Evolutionary conservation across 202 grass and related monocot genomes (phyloP), one percentile per base, ranked within the genome.

Genomic region (Saccharum hybrid): DNA sequence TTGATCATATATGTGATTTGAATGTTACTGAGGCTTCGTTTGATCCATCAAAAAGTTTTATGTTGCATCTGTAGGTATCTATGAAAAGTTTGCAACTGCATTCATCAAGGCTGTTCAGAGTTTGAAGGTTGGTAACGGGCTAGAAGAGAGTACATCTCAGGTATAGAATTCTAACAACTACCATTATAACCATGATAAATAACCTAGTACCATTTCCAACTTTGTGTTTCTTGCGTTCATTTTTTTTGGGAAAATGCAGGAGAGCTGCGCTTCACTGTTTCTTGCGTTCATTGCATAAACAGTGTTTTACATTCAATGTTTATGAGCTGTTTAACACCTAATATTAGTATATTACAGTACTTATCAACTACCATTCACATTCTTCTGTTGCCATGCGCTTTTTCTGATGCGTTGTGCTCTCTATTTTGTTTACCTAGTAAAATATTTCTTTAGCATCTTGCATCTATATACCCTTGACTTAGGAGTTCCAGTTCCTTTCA

Each of bases 91-190:
- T 92, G 91, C 96, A 82, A 98, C 79, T 81, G 87, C 86, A 45
- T 98, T 98, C 78, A 77, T 90, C 78, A 96, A 92, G 85, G 91
- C 96, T 84, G 96, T 98, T 92, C 96, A 90, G 56, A 90, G 82
- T 87, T 84, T 98, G 88, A 81, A 96, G 59, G 96, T 98, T 71
- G 96, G 96, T 60, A 96, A 94, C 80, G 96, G 96, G 48, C 89
- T 98, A 67, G 51, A 88, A 80, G 96, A 98, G 79, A 84, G 81
- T 74, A 92, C 79, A 61, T 76, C 81, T 74, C 93, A 99, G 96
- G 96, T 94, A 93, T 42, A 59, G 14, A 15, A n/a, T 49, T 71
- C 37, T 75, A 36, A 52, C 8, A 49, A 34, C 9, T 33, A 26
- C 14, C 74, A 71, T 56, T 36, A 26, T 49, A 10, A 40, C 69